Conservation (phyloP, 2,329 filamentous ascomycete species). For the Beauveria caledonica region DNA sequence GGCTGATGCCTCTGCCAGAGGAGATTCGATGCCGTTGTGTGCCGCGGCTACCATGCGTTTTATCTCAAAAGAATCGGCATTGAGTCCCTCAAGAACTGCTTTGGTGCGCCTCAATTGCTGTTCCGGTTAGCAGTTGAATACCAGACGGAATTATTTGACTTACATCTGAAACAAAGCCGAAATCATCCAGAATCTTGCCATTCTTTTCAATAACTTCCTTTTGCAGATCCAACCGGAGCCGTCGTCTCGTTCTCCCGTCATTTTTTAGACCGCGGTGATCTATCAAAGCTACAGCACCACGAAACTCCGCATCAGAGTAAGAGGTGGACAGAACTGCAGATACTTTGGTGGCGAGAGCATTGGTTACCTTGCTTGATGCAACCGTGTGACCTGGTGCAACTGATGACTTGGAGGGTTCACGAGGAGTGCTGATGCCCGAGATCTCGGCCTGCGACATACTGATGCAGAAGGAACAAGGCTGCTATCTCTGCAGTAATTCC, state of each 20-base stretch:
- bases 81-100: conserved; percentile 66
- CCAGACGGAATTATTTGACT: conserved; percentile 18
- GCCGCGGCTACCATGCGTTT: conserved; percentile 68
- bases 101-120: conserved; percentile 86
- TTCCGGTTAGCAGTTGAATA: conserved; percentile 20
- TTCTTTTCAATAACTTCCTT: conserved; percentile 91
- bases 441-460: background rate
- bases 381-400: conserved; percentile 12
- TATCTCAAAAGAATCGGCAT: conserved; percentile 73
- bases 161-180: conserved; percentile 82
- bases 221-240: conserved; percentile 74
- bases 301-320: conserved; percentile 86
- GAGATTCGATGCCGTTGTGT: conserved; percentile 62
- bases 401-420: background rate
- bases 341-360: conserved; percentile 72
- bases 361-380: conserved; percentile 32
- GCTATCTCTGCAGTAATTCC: background rate
- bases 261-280: conserved; percentile 66
- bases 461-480: background rate
- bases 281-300: conserved; percentile 71
- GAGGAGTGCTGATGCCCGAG: background rate
- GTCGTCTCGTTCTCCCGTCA: conserved; percentile 67
- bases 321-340: conserved; percentile 82
- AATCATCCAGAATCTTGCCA: conserved; percentile 79
- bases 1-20: conserved; percentile 67